These are phyloP conservation scores for Torulaspora gathmanii DNA, from an alignment of 805 yeast species.

Conservation along the genomic window DNA sequence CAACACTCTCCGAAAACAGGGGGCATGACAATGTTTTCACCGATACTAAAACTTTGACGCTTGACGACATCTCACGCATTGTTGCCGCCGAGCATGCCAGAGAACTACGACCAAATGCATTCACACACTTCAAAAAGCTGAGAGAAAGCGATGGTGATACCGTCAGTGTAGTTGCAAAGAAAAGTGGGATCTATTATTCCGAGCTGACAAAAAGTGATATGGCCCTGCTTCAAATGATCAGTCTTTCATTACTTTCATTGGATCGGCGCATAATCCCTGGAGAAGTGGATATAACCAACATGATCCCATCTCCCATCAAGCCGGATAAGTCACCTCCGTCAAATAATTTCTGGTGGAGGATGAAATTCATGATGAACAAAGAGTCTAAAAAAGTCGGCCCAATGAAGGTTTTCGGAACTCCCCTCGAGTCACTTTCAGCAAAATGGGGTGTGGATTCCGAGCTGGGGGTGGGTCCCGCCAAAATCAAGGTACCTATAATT, in stretches of 20 bases:
- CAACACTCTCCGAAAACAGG: conserved; percentile 44
- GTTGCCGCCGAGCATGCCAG: conserved; percentile 97
- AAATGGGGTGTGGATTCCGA: conserved; percentile 79
- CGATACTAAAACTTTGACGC: conserved; percentile 78
- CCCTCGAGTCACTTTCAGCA: conserved; percentile 61
- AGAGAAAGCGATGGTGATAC: conserved; percentile 31
- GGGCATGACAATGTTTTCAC: conserved; percentile 45
- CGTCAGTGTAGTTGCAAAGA: conserved; percentile 17
- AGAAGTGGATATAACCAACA: conserved; percentile 2
- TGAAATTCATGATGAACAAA: conserved; percentile 29
- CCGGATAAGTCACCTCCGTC: conserved; percentile 41
- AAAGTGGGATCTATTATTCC: conserved; percentile 51
- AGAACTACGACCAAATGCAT: conserved; percentile 88
- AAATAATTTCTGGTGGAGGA: conserved; percentile 29
- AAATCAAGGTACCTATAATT: conserved; percentile 74
- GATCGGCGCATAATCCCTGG: conserved; percentile 21
- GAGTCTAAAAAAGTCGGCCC: conserved; percentile 24
- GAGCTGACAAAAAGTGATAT: conserved; percentile 40
- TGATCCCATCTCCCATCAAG: conserved; percentile 67
- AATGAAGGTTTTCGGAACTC: conserved; percentile 67
- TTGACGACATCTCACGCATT: conserved; percentile 94
- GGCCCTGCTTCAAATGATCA: conserved; percentile 58
- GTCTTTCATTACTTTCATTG: conserved; percentile 35
- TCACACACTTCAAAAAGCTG: conserved; percentile 61
- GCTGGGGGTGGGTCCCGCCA: conserved; percentile 76